A percentile compares a stretch with the other conserved stretches of the same genome.
phyloP scores from a whole-genome alignment of 306 rosid genomes.

The Senna tora region DNA sequence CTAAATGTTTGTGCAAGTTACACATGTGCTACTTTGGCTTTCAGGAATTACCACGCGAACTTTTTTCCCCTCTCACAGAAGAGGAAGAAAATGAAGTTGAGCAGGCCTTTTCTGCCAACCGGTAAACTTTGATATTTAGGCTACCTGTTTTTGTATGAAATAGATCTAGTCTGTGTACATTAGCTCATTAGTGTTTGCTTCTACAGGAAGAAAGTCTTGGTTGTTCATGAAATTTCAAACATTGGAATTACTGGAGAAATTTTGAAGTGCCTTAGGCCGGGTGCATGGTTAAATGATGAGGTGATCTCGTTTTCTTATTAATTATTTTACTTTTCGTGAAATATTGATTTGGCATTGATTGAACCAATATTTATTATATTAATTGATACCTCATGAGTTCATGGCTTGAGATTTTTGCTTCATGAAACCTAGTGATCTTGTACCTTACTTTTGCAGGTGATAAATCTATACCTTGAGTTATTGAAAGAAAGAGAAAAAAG shows the following conservation, averaged over 20 bases:
- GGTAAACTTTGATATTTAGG: slow-evolving; percentile 55
- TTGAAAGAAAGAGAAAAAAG: slow-evolving; percentile 94
- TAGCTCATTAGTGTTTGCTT: slow-evolving; percentile 37
- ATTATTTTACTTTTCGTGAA: slow-evolving; percentile 14
- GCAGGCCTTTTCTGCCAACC: slow-evolving; percentile 53
- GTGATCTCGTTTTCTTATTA: slow-evolving; percentile 48
- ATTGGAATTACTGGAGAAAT: slow-evolving; percentile 70
- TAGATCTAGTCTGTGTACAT: slow-evolving; percentile 29
- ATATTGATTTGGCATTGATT: slow-evolving; percentile 18
- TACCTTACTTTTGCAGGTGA: slow-evolving; percentile 64
- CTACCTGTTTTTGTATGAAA: slow-evolving; percentile 17
- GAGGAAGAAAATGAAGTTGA: slow-evolving; percentile 64
- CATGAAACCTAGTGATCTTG: slow-evolving; percentile 31
- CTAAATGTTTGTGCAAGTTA: slow-evolving; percentile 27
- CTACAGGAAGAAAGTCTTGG: slow-evolving; percentile 72
- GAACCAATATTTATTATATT: no score
- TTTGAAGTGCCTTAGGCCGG: slow-evolving; percentile 73
- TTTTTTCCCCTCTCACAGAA: slow-evolving; percentile 61
- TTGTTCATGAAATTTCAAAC: slow-evolving; percentile 72
- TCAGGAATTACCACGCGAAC: slow-evolving; percentile 65
- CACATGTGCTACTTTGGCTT: slow-evolving; percentile 34
- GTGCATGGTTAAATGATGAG: slow-evolving; percentile 96
- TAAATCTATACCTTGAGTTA: slow-evolving; percentile 89
- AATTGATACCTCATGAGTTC: slow-evolving; percentile 15
- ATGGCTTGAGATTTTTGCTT: slow-evolving; percentile 22